phyloP scores from a whole-genome alignment of 805 yeast species.

The Wickerhamiella brachini region DNA sequence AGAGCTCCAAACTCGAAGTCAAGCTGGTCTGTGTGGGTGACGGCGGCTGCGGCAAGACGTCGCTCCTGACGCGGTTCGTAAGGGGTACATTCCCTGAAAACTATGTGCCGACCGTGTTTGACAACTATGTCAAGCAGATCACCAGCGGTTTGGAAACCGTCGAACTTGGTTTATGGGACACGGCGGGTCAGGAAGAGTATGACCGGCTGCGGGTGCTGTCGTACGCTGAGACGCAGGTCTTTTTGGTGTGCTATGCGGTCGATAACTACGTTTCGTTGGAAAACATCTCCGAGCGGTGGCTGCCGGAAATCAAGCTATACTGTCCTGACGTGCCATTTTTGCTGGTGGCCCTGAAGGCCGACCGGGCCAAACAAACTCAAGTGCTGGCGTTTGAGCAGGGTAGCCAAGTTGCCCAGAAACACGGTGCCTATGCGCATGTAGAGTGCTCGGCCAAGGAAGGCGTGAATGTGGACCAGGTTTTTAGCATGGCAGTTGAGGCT shows the following conservation, averaged over 20 bases:
- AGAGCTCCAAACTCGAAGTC: constrained; percentile 10
- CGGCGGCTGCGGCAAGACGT: constrained; percentile 85
- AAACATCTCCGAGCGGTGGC: constrained; percentile 72
- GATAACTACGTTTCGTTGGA: constrained; percentile 48
- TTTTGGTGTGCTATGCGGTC: constrained; percentile 64
- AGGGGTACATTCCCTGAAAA: constrained; percentile 55
- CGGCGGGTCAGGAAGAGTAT: constrained; percentile 83
- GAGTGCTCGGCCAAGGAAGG: constrained; percentile 69
- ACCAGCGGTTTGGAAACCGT: constrained; percentile 35
- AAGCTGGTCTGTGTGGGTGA: constrained; percentile 79
- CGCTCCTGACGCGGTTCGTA: constrained; percentile 50
- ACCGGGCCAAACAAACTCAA: constrained; percentile 29
- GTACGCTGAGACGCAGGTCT: constrained; percentile 64
- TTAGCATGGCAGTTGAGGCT: constrained; percentile 40
- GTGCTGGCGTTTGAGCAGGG: constrained; percentile 30
- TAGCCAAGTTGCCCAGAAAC: constrained; percentile 38
- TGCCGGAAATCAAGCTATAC: constrained; percentile 71
- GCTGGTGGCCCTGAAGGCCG: constrained; percentile 74
- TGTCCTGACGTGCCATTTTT: constrained; percentile 69
- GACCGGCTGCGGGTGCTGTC: constrained; percentile 66
- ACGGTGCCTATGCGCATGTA: constrained; percentile 58
- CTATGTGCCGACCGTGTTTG: constrained; percentile 76
- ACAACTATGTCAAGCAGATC: constrained; percentile 54
- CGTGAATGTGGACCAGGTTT: constrained; percentile 53
- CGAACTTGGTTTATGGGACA: constrained; percentile 73